These are phyloP conservation scores for Leptodermis oblonga DNA, from an alignment of 257 asterid species.

Conservation along the genomic window DNA sequence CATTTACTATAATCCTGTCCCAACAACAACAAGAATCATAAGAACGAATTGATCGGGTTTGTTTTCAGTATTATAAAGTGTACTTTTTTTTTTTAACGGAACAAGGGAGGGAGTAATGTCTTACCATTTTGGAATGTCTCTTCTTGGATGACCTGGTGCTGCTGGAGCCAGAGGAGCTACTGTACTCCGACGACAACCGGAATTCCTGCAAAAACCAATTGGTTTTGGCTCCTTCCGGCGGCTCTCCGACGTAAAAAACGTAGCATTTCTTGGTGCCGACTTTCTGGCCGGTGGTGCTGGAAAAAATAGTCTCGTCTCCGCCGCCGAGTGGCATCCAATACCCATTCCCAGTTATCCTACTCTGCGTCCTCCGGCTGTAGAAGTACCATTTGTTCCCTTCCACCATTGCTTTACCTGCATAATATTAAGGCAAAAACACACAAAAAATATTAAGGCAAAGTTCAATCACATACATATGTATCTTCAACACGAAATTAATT, in stretches of 20 bases:
- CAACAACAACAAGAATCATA: background rate
- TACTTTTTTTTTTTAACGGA: too few species aligned
- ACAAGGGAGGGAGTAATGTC: too few species aligned
- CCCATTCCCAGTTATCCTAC: slow-evolving; percentile 62
- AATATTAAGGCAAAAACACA: background rate
- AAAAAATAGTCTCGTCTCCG: slow-evolving; percentile 62
- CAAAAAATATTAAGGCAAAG: background rate
- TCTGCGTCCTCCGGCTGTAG: slow-evolving; percentile 78
- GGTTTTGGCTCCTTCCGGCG: slow-evolving; percentile 50
- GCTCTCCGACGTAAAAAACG: slow-evolving; percentile 67
- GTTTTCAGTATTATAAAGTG: too few species aligned
- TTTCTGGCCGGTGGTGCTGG: slow-evolving; percentile 36
- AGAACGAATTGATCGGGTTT: too few species aligned
- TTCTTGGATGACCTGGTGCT: slow-evolving; percentile 47
- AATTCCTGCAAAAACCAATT: slow-evolving; percentile 93
- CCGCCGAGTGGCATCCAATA: slow-evolving; percentile 77
- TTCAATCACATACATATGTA: background rate
- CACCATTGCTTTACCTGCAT: slow-evolving; percentile 80
- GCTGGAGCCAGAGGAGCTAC: slow-evolving; percentile 17
- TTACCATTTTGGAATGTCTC: slow-evolving; percentile 50
- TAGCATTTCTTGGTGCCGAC: slow-evolving; percentile 60
- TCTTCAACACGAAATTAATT: background rate
- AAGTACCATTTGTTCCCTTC: slow-evolving; percentile 94
- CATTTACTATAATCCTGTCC: slow-evolving; percentile 79
- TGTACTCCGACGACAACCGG: slow-evolving; percentile 35